Percentiles rank a stretch among this genome's conserved stretches.
Evolutionary conservation across 176 grass and related monocot genomes (phyloP).

Genomic region (Eleusine coracana): DNA sequence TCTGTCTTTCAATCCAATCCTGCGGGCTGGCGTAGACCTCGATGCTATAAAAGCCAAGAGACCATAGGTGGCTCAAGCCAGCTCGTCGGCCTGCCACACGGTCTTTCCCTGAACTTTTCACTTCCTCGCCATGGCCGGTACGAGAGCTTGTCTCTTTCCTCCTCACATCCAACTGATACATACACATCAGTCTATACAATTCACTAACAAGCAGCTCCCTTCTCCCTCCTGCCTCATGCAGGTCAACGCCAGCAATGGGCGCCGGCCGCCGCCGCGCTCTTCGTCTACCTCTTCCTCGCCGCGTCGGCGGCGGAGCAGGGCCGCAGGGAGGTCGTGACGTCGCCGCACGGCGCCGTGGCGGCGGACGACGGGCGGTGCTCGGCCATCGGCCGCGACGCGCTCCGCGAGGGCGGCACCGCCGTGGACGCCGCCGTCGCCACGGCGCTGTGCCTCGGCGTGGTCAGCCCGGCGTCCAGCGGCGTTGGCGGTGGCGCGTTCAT

Average conservation of each 20-base stretch:
- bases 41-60: neutral
- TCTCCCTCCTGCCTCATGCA: neutral
- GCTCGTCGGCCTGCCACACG: neutral
- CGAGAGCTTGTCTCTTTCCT: neutral
- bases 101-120: neutral
- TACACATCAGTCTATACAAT: neutral
- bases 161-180: neutral
- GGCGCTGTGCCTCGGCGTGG: constrained; percentile 78
- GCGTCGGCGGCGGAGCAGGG: neutral
- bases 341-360: constrained; percentile 68
- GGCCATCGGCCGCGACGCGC: constrained; percentile 59
- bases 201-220: constrained; percentile 1
- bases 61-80: neutral
- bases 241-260: constrained; percentile 25
- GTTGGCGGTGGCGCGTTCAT: constrained; percentile 92
- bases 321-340: constrained; percentile 58
- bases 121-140: constrained; percentile 32
- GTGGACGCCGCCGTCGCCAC: constrained; percentile 73
- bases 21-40: neutral
- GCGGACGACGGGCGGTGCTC: constrained; percentile 87
- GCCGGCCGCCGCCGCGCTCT: neutral
- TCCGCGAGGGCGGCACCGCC: constrained; percentile 60
- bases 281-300: constrained; percentile 29
- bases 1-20: no score
- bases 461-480: constrained; percentile 91